Percentiles rank a stretch among this genome's conserved stretches.
These are phyloP conservation scores for Patellifolia procumbens DNA, from an alignment of 179 eudicot species.

Conservation along the genomic window DNA sequence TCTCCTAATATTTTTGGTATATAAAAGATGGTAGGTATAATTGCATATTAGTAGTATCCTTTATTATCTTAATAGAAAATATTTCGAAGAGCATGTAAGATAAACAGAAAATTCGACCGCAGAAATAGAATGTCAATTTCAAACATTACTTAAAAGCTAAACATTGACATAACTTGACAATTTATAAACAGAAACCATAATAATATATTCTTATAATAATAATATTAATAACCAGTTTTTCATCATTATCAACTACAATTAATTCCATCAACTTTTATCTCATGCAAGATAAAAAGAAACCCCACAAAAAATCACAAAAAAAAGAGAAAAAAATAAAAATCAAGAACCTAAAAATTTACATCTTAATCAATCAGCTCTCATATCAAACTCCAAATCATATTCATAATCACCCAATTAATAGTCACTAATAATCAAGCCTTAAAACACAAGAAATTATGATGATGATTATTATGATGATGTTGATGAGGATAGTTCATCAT, in stretches of 20 bases:
- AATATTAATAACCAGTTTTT: conserved; percentile 4
- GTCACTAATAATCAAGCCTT: conserved; percentile 44
- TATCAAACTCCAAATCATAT: conserved; percentile 8
- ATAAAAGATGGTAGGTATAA: too few species aligned
- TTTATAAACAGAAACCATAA: not conserved
- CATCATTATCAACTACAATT: conserved; percentile 34
- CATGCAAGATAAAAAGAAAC: not conserved
- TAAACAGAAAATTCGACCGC: too few species aligned
- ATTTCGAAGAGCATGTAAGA: too few species aligned
- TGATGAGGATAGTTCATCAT: conserved; percentile 29
- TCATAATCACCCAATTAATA: conserved; percentile 15
- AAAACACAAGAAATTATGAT: conserved; percentile 64
- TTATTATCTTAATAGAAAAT: too few species aligned
- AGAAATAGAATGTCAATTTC: too few species aligned
- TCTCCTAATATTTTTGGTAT: too few species aligned
- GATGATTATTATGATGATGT: conserved; percentile 34
- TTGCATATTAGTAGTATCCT: too few species aligned
- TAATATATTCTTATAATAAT: not conserved
- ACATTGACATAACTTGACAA: not conserved
- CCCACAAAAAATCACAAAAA: not conserved
- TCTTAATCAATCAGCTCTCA: not conserved
- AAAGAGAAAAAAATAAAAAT: not conserved
- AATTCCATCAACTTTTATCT: conserved; percentile 5
- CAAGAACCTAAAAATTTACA: conserved; percentile 30
- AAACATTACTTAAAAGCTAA: not conserved